Base-by-base conservation (phyloP, 371 early-diverging fungal species). In the Mortierella sp. region DNA sequence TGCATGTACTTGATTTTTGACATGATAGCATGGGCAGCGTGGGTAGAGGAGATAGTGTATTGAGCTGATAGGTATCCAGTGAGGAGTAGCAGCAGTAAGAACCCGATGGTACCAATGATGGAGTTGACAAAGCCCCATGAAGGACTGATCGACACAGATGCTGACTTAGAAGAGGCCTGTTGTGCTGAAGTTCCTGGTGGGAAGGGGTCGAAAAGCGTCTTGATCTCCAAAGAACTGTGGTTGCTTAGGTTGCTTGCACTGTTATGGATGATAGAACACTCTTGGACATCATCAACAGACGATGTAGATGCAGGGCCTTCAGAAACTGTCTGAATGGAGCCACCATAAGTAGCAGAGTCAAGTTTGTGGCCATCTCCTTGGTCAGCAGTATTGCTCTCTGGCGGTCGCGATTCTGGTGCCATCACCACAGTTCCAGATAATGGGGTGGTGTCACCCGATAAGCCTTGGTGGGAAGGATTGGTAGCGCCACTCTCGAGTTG, bases 11-110 rank as follows among this genome's bases (percentile, higher is more conserved):
- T 16, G 21, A 72, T 19, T 22, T 53, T 31, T 10, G 45, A 28
- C 1, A 72, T 31, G 0, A 25, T 39, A 17, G 57, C 67, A 40
- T 73, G 73, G 2, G 73, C 67, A 4, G 67, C 59, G n/a, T 19
- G 28, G 25, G 47, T 17, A 34, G 34, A 8, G 64, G 10, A 41
- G 22, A 21, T 39, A 31, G 25, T 43, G 13, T 50, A 54, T 21
- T 57, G 50, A 24, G 52, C 28, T 12, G 55, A 29, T 21, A 57
- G 25, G 28, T 40, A 54, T 1, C 58, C 51, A 10, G 50, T 41
- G 5, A 71, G 47, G 39, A 71, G 8, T 5, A 51, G 13, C 46
- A 57, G 16, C 28, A 43, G 50, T 5, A 67, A 7, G 45, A 67
- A 24, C 0, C 61, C 61, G 34, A 63, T 25, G 7, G 16, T 22